These are phyloP conservation scores for Aeschynomene evenia DNA, from an alignment of 306 rosid species.

Conservation along the genomic window DNA sequence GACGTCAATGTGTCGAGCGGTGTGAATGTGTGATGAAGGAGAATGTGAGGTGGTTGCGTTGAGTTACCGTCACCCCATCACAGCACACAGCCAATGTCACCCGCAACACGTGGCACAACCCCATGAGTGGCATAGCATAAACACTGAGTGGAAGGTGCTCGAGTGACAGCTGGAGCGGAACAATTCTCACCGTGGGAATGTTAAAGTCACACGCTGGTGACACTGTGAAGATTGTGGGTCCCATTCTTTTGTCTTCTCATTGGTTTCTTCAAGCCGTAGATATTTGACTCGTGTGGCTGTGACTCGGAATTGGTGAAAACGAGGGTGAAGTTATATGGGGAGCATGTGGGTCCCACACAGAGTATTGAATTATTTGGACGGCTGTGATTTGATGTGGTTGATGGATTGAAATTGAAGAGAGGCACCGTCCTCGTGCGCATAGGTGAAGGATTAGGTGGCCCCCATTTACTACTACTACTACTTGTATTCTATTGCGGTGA, in stretches of 20 bases:
- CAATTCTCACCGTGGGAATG: neutral
- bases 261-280: neutral
- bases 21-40: neutral
- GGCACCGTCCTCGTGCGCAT: constrained; percentile 37
- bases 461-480: constrained; percentile 9
- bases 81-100: neutral
- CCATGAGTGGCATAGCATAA: constrained; percentile 24
- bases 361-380: constrained; percentile 6
- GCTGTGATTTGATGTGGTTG: constrained; percentile 13
- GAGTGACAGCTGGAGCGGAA: neutral
- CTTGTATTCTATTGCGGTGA: neutral
- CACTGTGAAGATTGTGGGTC: neutral
- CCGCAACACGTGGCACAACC: constrained; percentile 47
- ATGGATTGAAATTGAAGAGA: constrained; percentile 28
- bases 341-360: neutral
- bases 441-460: constrained; percentile 2
- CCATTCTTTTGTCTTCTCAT: neutral
- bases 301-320: neutral
- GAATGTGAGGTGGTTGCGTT: constrained; percentile 22
- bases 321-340: neutral
- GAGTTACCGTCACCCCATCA: constrained; percentile 41
- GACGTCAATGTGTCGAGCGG: constrained; percentile 31
- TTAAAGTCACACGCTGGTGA: constrained; percentile 25
- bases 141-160: constrained; percentile 1
- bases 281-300: constrained; percentile 18